Evolutionary conservation across 352 stramenopile species (phyloP).

Genomic region (Phytophthora nicotianae): DNA sequence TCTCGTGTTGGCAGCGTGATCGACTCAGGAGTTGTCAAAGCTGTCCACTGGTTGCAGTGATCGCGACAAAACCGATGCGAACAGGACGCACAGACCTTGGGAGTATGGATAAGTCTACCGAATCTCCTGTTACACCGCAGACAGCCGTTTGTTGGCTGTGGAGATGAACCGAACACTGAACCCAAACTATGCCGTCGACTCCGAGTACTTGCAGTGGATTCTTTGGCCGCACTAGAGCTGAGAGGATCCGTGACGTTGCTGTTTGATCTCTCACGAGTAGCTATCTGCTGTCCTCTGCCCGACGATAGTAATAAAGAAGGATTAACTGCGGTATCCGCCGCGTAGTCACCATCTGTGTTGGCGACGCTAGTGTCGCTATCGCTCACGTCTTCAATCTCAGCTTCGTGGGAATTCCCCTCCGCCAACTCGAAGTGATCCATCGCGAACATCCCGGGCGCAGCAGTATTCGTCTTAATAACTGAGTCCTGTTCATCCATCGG

Average conservation of each 20-base stretch:
- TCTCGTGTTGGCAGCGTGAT: conserved; percentile 9
- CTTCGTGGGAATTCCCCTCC: conserved; percentile 26
- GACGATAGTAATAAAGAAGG: conserved; percentile 11
- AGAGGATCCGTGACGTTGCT: conserved; percentile 30
- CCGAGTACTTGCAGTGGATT: conserved; percentile 5
- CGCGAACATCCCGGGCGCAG: conserved; percentile 46
- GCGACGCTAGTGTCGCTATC: conserved; percentile 23
- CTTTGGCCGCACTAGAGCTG: conserved; percentile 20
- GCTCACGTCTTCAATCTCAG: conserved; percentile 33
- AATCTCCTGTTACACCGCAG: conserved; percentile 51
- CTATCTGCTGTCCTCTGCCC: conserved; percentile 3
- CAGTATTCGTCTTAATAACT: conserved; percentile 7
- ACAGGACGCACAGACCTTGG: conserved; percentile 58
- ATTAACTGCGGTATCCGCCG: conserved; percentile 28
- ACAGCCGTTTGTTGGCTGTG: conserved; percentile 32
- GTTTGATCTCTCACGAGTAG: conserved; percentile 11
- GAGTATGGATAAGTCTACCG: conserved; percentile 46
- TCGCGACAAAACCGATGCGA: conserved; percentile 51
- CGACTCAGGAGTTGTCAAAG: conserved; percentile 25
- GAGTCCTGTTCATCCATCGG: conserved; percentile 5
- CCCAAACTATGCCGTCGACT: conserved; percentile 29
- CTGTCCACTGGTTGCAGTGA: conserved; percentile 45
- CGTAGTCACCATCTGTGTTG: conserved; percentile 24
- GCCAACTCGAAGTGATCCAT: conserved; percentile 57
- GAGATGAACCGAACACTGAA: conserved; percentile 13